These are phyloP conservation scores for Claviceps sp. DNA, from an alignment of 2,329 filamentous ascomycete genomes.

Conservation along the genomic window DNA sequence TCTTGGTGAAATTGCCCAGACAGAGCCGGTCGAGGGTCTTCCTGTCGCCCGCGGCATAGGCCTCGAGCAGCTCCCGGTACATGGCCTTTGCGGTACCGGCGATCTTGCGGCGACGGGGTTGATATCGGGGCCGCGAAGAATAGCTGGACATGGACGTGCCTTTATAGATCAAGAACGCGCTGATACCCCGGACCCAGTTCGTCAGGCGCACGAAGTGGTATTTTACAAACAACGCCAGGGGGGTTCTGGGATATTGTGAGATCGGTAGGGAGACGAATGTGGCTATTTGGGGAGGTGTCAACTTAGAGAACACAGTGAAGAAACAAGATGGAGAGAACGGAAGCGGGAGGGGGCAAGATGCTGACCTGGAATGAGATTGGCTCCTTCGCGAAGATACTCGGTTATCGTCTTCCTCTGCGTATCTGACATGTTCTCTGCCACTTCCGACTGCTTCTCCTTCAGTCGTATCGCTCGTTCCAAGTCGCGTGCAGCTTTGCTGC, in stretches of 20 bases:
- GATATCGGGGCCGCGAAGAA: slow-evolving; percentile 28
- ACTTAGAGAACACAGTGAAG: background rate
- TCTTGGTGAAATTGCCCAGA: slow-evolving; percentile 34
- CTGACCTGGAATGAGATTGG: slow-evolving; percentile 22
- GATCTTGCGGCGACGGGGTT: slow-evolving; percentile 27
- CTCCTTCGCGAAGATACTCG: slow-evolving; percentile 21
- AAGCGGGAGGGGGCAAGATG: background rate
- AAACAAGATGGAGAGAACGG: background rate
- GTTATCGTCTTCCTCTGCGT: slow-evolving; percentile 18
- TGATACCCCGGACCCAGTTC: slow-evolving; percentile 21
- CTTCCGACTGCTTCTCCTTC: slow-evolving; percentile 13
- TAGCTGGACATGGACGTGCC: slow-evolving; percentile 32
- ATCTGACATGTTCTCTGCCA: slow-evolving; percentile 17
- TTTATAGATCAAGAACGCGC: slow-evolving; percentile 25
- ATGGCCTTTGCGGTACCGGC: slow-evolving; percentile 42
- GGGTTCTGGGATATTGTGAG: slow-evolving; percentile 18
- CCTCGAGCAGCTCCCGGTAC: slow-evolving; percentile 47
- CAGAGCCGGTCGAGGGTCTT: slow-evolving; percentile 38
- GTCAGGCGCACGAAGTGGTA: slow-evolving; percentile 26
- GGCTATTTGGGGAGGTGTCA: slow-evolving; percentile 17
- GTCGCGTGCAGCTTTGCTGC: slow-evolving; percentile 15
- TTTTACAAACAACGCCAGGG: slow-evolving; percentile 15
- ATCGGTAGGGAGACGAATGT: slow-evolving; percentile 34
- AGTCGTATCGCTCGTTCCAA: slow-evolving; percentile 13
- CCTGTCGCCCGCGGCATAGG: slow-evolving; percentile 45